A percentile compares a stretch with the other conserved stretches of the same genome.
phyloP scores from a whole-genome alignment of 1,284 basidiomycete species.

The Xerocomus minutiporus region DNA sequence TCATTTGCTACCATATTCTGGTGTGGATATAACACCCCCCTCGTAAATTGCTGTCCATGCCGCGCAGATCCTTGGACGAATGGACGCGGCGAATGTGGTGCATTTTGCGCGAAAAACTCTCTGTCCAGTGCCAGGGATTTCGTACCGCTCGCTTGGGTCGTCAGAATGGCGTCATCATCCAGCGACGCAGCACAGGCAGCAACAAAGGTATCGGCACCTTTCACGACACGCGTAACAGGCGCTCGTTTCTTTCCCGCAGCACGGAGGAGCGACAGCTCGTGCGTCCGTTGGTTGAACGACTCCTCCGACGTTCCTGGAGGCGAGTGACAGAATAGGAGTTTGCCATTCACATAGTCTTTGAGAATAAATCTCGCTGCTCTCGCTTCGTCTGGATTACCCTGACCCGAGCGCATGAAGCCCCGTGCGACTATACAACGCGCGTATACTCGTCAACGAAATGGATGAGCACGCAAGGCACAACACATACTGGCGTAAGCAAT shows the following conservation, averaged over 20 bases:
- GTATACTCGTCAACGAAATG: conserved; percentile 9
- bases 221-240: conserved; percentile 78
- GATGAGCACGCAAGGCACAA: background rate
- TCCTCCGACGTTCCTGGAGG: conserved; percentile 71
- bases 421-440: conserved; percentile 64
- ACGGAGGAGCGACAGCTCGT: conserved; percentile 57
- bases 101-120: conserved; percentile 73
- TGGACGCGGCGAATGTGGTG: conserved; percentile 52
- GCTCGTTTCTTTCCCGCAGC: conserved; percentile 76
- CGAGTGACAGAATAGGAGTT: conserved; percentile 86
- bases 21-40: conserved; percentile 70
- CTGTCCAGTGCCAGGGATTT: conserved; percentile 74
- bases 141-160: conserved; percentile 35
- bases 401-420: conserved; percentile 89
- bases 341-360: conserved; percentile 97
- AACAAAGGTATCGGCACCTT: conserved; percentile 81
- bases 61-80: conserved; percentile 61
- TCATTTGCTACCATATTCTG: conserved; percentile 76
- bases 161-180: conserved; percentile 17
- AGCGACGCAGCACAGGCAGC: conserved; percentile 9
- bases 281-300: conserved; percentile 76
- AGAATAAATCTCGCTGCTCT: conserved; percentile 89
- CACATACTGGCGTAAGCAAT: conserved; percentile 86
- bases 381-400: conserved; percentile 97
- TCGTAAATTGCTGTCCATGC: conserved; percentile 58